Percentiles rank a stretch among this genome's conserved stretches.
Evolutionary conservation across 176 grass and related monocot species (phyloP).

Genomic region (Rhipidocladum racemiflorum): DNA sequence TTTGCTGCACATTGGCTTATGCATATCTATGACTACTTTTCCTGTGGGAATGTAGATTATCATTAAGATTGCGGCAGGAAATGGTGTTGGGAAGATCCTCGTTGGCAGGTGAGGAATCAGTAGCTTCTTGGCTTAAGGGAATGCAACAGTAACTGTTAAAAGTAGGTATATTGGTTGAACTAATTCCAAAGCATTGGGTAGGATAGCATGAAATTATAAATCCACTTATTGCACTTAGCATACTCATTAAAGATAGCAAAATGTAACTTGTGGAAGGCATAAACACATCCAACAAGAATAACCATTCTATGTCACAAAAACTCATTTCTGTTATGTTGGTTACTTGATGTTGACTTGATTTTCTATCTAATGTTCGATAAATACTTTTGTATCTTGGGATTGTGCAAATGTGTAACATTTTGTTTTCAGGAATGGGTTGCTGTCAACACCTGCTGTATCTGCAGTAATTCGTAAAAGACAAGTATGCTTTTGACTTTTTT

Average conservation of each 20-base stretch:
- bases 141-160: neutral
- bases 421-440: slow-evolving; percentile 55
- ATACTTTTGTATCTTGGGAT: neutral
- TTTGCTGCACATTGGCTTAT: slow-evolving; percentile 1
- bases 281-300: neutral
- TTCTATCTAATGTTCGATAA: neutral
- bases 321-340: slow-evolving; percentile 8
- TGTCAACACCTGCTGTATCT: slow-evolving; percentile 90
- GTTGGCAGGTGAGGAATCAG: slow-evolving; percentile 57
- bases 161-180: too few species aligned
- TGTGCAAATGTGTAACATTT: neutral
- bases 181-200: neutral
- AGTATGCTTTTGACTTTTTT: slow-evolving; percentile 35
- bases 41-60: slow-evolving; percentile 54
- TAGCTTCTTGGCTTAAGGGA: neutral
- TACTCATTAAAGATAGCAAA: neutral
- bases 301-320: neutral
- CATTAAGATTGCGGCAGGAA: slow-evolving; percentile 84
- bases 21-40: slow-evolving; percentile 25
- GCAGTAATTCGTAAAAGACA: slow-evolving; percentile 82
- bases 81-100: slow-evolving; percentile 82
- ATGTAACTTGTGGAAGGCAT: neutral
- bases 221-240: neutral
- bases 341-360: slow-evolving; percentile 4
- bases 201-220: neutral